Evolutionary conservation across 352 stramenopile species (phyloP).

Genomic region (Globisporangium cederbergense): DNA sequence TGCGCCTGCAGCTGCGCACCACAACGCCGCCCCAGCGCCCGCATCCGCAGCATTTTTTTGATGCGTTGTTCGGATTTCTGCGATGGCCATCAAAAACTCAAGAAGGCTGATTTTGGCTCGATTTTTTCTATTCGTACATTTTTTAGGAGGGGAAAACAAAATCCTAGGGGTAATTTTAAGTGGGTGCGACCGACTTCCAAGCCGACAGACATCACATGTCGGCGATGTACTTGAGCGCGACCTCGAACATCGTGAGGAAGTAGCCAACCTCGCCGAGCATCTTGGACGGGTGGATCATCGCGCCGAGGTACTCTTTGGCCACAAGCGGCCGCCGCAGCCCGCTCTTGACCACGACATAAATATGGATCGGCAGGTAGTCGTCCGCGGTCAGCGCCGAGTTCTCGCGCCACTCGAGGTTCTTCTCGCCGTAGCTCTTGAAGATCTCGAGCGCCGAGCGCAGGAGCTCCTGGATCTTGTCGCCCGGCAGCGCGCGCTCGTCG

Average conservation of each 20-base stretch:
- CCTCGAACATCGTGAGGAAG: slow-evolving; percentile 87
- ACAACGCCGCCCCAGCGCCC: neutral
- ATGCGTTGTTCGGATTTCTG: neutral
- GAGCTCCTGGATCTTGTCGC: slow-evolving; percentile 81
- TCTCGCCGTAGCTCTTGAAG: slow-evolving; percentile 76
- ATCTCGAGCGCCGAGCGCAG: slow-evolving; percentile 72
- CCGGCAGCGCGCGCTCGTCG: slow-evolving; percentile 65
- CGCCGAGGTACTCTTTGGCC: slow-evolving; percentile 69
- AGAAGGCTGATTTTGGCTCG: neutral
- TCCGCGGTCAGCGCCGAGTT: slow-evolving; percentile 76
- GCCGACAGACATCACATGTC: slow-evolving; percentile 50
- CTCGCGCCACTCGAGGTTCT: slow-evolving; percentile 72
- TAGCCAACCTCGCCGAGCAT: slow-evolving; percentile 84
- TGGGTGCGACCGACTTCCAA: neutral
- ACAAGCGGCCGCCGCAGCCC: slow-evolving; percentile 69
- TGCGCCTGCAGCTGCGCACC: neutral
- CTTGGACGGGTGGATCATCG: slow-evolving; percentile 82
- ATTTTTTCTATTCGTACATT: slow-evolving; percentile 13
- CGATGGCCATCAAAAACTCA: neutral
- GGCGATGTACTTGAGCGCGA: slow-evolving; percentile 84
- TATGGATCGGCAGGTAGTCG: slow-evolving; percentile 85
- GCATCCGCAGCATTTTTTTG: slow-evolving; percentile 1
- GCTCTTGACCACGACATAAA: slow-evolving; percentile 81
- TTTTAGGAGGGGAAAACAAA: neutral
- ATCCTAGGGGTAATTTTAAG: slow-evolving; percentile 5